Base-by-base conservation (phyloP, 345 rosid genomes). In the Brassica rapa region DNA sequence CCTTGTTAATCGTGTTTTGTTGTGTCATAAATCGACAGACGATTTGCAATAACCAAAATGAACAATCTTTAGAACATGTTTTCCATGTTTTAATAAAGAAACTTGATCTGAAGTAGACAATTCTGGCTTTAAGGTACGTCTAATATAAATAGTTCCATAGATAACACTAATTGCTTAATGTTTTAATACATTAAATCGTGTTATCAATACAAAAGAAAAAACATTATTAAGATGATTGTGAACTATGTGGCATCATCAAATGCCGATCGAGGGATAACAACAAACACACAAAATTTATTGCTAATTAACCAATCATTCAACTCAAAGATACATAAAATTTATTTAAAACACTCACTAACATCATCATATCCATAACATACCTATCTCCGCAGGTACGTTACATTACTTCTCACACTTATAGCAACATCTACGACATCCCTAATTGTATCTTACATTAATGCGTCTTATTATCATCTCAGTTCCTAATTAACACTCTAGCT, bases 391-490 rank as follows among this genome's bases (percentile, higher is more conserved):
- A 70, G 46, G 16, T 60, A 67, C 12, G 63, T 66, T 66, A 77
- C 82, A 78, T 59, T 78, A 43, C 56, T 72, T 72, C 77, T 59
- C 77, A 66, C 70, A 64, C 73, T 8, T 72, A 78, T 66, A 14
- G 73, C 21, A 72, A 60, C 62, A 59, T 41, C 62, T 72, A 78
- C 8, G 2, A 37, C 11, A 72, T 1, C 73, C 77, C 81, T 78
- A 77, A 37, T 3, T n/a, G 46, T 72, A 72, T 72, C 76, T 77
- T 77, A 77, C 81, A 78, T 66, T 65, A 68, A 71, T 71, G 33
- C 30, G 63, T 72, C 77, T 72, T 78, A 72, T 78, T 66, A 59
- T 72, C 46, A 57, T 72, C 49, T 25, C 39, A 64, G 6, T 64
- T 63, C 62, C 77, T 71, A 72, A 24, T 46, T 0, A 72, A 39